phyloP scores from a whole-genome alignment of 148 eudicot genomes.

The Fagopyrum esculentum region DNA sequence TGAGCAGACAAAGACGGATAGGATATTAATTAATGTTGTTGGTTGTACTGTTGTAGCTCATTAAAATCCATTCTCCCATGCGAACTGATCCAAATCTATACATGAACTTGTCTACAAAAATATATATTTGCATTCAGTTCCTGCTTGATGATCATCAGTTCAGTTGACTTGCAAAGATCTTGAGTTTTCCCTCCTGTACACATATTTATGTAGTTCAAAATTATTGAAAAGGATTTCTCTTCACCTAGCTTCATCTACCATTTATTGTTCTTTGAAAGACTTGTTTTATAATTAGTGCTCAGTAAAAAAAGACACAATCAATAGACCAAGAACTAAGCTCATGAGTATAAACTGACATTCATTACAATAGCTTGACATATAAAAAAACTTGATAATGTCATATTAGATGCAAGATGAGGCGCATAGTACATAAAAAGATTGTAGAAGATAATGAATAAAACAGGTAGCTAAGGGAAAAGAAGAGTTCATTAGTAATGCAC shows the following conservation, averaged over 20 bases:
- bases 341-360: too few relatives aligned
- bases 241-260: neutral
- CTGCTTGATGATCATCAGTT: neutral
- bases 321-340: too few relatives aligned
- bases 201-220: neutral
- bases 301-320: too few relatives aligned
- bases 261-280: neutral
- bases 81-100: slow-evolving; percentile 68
- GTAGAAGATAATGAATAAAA: too few relatives aligned
- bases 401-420: too few relatives aligned
- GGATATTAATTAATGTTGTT: slow-evolving; percentile 8
- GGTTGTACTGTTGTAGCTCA: slow-evolving; percentile 38
- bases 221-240: neutral
- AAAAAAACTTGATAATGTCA: too few relatives aligned
- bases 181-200: neutral
- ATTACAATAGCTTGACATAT: too few relatives aligned
- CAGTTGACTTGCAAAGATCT: neutral
- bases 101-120: neutral
- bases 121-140: neutral
- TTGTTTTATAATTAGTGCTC: too few relatives aligned
- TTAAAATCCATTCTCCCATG: slow-evolving; percentile 95
- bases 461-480: too few relatives aligned
- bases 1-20: neutral
- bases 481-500: too few relatives aligned
- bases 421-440: too few relatives aligned